A percentile compares a stretch with the other conserved stretches of the same genome.
Evolutionary conservation across 1,284 basidiomycete genomes (phyloP).

Genomic region (Naganishia liquefaciens): DNA sequence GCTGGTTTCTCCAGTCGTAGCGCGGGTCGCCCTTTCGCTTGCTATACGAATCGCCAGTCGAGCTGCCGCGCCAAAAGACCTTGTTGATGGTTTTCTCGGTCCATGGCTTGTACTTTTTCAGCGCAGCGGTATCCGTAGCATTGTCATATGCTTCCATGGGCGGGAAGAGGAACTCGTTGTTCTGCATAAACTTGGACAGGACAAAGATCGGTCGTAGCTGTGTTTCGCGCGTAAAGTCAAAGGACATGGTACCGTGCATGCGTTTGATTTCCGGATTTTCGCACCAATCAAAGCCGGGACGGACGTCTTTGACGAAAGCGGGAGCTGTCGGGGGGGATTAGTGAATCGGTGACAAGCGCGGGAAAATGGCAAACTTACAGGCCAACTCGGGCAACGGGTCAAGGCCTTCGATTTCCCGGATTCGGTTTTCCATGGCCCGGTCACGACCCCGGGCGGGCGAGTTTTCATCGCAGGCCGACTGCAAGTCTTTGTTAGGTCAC

Average conservation of each 20-base stretch:
- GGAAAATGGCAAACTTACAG: constrained; percentile 11
- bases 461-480: constrained; percentile 35
- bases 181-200: constrained; percentile 47
- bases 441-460: constrained; percentile 32
- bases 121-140: constrained; percentile 35
- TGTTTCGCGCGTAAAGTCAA: constrained; percentile 43
- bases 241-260: constrained; percentile 48
- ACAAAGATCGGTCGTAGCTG: constrained; percentile 51
- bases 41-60: constrained; percentile 52
- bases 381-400: constrained; percentile 30
- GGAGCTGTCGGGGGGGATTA: constrained; percentile 36
- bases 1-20: constrained; percentile 32
- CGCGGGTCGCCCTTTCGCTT: constrained; percentile 36
- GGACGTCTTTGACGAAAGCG: constrained; percentile 46
- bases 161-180: constrained; percentile 48
- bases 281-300: constrained; percentile 44
- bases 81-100: constrained; percentile 48
- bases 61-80: constrained; percentile 55
- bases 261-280: constrained; percentile 42
- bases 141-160: constrained; percentile 51
- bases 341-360: background rate
- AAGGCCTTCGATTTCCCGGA: constrained; percentile 32
- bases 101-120: constrained; percentile 47
- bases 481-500: background rate
- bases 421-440: constrained; percentile 29